phyloP scores from a whole-genome alignment of 805 yeast genomes.

The Nakazawaea ambrosiae region DNA sequence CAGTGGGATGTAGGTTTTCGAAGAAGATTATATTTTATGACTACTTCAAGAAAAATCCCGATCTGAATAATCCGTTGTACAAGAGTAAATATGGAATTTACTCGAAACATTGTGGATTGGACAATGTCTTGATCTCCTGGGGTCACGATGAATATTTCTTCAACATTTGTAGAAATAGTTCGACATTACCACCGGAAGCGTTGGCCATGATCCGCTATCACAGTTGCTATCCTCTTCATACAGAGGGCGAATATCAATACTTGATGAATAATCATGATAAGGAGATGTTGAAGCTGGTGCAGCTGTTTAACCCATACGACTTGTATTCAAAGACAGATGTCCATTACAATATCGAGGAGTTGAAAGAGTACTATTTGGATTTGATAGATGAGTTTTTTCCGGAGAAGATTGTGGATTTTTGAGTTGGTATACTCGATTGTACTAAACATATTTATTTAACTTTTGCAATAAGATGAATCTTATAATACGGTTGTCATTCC shows the following conservation, averaged over 20 bases:
- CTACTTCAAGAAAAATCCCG: constrained; percentile 54
- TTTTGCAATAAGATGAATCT: too few species aligned
- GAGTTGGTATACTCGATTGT: constrained; percentile 11
- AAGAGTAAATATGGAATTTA: constrained; percentile 62
- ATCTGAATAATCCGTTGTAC: constrained; percentile 54
- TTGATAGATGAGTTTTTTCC: constrained; percentile 67
- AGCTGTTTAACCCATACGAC: constrained; percentile 63
- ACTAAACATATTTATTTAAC: too few species aligned
- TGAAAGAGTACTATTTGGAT: constrained; percentile 53
- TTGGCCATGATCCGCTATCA: constrained; percentile 72
- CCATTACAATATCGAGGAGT: constrained; percentile 37
- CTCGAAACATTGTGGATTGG: constrained; percentile 57
- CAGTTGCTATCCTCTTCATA: constrained; percentile 73
- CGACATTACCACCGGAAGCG: constrained; percentile 57
- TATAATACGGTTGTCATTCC: too few species aligned
- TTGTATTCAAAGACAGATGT: constrained; percentile 56
- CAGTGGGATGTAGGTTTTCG: constrained; percentile 64
- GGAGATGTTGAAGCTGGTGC: constrained; percentile 55
- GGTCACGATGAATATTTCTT: constrained; percentile 79
- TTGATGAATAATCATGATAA: constrained; percentile 59
- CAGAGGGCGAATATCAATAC: constrained; percentile 58
- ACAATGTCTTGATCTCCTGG: constrained; percentile 68
- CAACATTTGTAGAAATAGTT: constrained; percentile 59
- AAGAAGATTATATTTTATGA: constrained; percentile 54
- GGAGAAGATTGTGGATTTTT: constrained; percentile 46